phyloP scores from a whole-genome alignment of 75 land plant genomes.

The Chamaecyparis obtusa region DNA sequence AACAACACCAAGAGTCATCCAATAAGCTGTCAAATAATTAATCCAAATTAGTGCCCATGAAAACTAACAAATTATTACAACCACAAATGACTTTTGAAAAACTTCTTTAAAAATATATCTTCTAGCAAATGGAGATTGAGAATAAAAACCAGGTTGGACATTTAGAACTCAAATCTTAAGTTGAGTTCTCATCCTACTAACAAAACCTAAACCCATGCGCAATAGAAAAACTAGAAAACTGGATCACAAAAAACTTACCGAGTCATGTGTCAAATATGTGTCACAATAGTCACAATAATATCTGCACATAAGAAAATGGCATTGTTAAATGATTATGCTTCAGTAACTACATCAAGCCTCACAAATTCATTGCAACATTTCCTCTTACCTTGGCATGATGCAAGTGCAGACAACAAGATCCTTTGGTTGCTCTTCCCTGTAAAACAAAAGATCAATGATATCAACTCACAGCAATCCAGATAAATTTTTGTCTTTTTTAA shows the following conservation, averaged over 20 bases:
- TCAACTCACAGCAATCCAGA: not conserved
- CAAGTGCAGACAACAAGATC: not conserved
- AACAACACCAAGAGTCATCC: not conserved
- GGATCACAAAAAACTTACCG: conserved; percentile 47
- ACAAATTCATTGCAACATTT: not conserved
- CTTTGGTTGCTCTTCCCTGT: not conserved
- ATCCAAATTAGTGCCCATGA: not conserved
- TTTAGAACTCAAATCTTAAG: not conserved
- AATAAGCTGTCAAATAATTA: not conserved
- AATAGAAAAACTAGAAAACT: not conserved
- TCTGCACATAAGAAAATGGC: conserved; percentile 30
- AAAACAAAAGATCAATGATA: not conserved
- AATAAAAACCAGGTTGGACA: not conserved
- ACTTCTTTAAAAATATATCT: not conserved
- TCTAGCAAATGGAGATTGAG: not conserved
- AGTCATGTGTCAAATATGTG: conserved; percentile 94
- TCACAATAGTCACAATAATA: conserved; percentile 99
- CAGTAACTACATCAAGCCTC: not conserved
- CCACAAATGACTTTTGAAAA: not conserved
- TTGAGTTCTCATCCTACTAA: conserved; percentile 29
- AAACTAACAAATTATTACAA: not conserved
- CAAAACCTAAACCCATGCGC: not conserved
- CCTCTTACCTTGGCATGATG: conserved; percentile 11
- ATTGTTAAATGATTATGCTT: not conserved
- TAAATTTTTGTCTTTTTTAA: not conserved